Conservation (phyloP, 164 flowering plant genomes). For the Santalum album region DNA sequence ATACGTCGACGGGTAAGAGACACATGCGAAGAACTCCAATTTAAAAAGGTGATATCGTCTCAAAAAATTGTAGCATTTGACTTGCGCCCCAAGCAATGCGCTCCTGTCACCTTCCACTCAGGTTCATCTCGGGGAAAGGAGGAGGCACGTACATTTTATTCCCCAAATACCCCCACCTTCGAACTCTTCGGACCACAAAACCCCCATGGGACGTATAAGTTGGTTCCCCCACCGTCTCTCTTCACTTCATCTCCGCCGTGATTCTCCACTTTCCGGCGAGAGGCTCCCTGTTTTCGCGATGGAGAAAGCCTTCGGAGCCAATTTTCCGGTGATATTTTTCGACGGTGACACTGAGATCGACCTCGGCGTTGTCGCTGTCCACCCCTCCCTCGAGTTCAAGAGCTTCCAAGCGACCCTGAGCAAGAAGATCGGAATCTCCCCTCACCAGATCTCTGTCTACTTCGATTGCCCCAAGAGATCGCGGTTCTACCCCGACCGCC, state of each 20-base stretch:
- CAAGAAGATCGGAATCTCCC: constrained; percentile 43
- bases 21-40: too few relatives aligned
- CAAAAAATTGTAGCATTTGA: too few relatives aligned
- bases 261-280: not conserved
- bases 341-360: constrained; percentile 50
- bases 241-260: not conserved
- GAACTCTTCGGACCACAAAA: constrained; percentile 6
- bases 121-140: not conserved
- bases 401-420: constrained; percentile 26
- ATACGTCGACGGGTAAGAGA: too few relatives aligned
- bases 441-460: constrained; percentile 47
- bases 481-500: constrained; percentile 8
- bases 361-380: constrained; percentile 33
- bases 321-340: constrained; percentile 45
- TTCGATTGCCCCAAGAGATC: constrained; percentile 17
- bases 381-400: constrained; percentile 26
- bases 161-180: constrained; percentile 25
- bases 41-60: too few relatives aligned
- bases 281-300: too few relatives aligned
- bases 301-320: constrained; percentile 5
- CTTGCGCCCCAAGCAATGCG: not conserved
- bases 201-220: not conserved
- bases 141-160: not conserved
- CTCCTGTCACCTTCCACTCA: not conserved
- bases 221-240: not conserved